A percentile compares a stretch with the other conserved stretches of the same genome.
phyloP scores from a whole-genome alignment of 148 eudicot genomes.

The Spergularia bocconei region DNA sequence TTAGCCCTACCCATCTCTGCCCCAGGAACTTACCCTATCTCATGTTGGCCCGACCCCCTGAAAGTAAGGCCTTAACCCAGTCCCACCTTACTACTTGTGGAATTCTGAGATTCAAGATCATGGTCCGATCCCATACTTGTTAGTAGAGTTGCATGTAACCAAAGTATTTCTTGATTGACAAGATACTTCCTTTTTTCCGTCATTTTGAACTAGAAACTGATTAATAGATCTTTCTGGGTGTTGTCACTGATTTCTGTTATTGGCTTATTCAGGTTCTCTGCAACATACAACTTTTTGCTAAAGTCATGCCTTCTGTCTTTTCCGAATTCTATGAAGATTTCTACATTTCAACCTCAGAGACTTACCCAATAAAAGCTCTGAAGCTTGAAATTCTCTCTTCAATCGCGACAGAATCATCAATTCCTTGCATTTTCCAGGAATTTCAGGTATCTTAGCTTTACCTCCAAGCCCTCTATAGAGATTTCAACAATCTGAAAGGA shows the following conservation, averaged over 20 bases:
- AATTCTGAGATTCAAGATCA: not conserved
- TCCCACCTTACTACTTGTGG: not conserved
- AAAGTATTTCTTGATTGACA: not conserved
- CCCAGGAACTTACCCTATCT: not conserved
- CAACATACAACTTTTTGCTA: constrained; percentile 93
- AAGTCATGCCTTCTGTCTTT: constrained; percentile 86
- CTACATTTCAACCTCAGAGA: constrained; percentile 70
- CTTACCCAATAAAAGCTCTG: constrained; percentile 77
- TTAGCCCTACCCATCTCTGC: not conserved
- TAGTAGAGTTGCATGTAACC: constrained; percentile 6
- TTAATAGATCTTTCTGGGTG: constrained; percentile 2
- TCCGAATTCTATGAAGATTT: constrained; percentile 79
- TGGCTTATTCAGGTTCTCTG: constrained; percentile 68
- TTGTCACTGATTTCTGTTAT: constrained; percentile 15
- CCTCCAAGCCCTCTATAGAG: not conserved
- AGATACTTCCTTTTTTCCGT: not conserved
- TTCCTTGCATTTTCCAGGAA: constrained; percentile 72
- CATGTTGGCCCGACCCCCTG: not conserved
- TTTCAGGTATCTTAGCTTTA: constrained; percentile 62
- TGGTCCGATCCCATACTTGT: not conserved
- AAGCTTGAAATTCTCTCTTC: constrained; percentile 86
- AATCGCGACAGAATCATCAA: constrained; percentile 78
- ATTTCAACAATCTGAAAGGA: not conserved
- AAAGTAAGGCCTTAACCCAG: not conserved
- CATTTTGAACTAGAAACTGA: not conserved